These are phyloP conservation scores for Thecaphora thlaspeos DNA, from an alignment of 1,284 basidiomycete genomes.

Conservation along the genomic window DNA sequence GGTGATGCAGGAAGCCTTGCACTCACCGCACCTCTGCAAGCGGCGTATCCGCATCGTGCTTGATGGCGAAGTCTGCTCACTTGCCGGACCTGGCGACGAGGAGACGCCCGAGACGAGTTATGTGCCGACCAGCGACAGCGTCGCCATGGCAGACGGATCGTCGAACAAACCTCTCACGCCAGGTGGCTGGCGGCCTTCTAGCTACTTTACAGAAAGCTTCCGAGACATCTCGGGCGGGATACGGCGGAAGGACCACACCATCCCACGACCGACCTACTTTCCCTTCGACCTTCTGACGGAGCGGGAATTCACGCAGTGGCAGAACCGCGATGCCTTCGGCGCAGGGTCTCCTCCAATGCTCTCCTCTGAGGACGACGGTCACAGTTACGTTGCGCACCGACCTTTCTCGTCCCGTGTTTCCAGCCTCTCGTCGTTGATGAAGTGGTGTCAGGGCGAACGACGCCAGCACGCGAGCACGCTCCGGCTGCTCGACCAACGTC, in stretches of 20 bases:
- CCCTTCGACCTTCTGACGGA: constrained; percentile 42
- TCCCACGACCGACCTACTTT: constrained; percentile 29
- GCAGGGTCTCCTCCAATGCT: no score
- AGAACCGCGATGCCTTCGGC: not conserved
- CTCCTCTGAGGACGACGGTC: no score
- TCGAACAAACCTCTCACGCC: no score
- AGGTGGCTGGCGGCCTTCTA: no score
- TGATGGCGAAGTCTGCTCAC: no score
- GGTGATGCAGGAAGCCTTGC: not conserved
- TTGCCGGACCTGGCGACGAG: no score
- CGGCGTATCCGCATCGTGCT: constrained; percentile 18
- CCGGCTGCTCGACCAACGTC: constrained; percentile 25
- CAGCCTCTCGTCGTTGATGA: constrained; percentile 13
- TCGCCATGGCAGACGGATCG: not conserved
- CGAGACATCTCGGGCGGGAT: constrained; percentile 25
- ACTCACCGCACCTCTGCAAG: not conserved
- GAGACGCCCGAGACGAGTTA: constrained; percentile 5
- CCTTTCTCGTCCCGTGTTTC: constrained; percentile 22
- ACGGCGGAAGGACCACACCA: constrained; percentile 17
- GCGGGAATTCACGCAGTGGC: constrained; percentile 36
- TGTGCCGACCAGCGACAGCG: not conserved
- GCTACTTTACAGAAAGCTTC: no score
- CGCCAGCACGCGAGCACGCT: constrained; percentile 4
- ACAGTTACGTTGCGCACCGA: not conserved
- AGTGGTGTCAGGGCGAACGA: constrained; percentile 2